Base-by-base conservation (phyloP, 495 filamentous ascomycete genomes). In the Penicillium robsamsonii region DNA sequence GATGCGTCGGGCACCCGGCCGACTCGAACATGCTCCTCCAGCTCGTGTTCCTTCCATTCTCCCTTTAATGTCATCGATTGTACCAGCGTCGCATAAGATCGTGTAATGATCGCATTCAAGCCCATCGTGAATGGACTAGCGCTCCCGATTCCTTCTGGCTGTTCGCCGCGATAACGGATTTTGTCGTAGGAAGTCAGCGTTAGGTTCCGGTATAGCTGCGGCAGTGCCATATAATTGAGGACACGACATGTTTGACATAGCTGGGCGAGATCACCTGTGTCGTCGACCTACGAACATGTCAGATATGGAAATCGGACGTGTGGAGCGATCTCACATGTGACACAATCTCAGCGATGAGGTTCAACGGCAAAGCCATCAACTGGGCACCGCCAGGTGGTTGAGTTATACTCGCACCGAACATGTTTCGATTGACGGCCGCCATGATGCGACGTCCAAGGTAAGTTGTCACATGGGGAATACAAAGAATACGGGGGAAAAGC, bases 161-260 rank as follows among this genome's bases (percentile, higher is more conserved):
- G 64, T 37, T 83, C 82, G 59, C 77, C 75, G 45, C 78, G 73
- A 61, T 86, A 86, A 47, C 83, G 81, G 33, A 86, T 84, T 40
- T 77, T 75, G 41, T 81, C 70, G 68, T 87, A 86, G 35, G 82
- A 84, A 44, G 74, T 81, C 18, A 87, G 71, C 20, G 76, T 77
- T 30, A 86, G 71, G 57, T 71, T 70, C 62, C 70, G 72, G 64
- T 87, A 87, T 25, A 87, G 78, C 60, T 79, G 81, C 7, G 84
- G 84, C 3, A 86, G 72, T 43, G 78, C 71, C 81, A 87, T 85
- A 61, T 87, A 87, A 58, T 86, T 82, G 62, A 86, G 75, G 31
- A 87, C 74, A 2, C 84, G 79, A 62, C 81, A 86, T 56, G 83
- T 84, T 53, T 81, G 78, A 60, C 80, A 83, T 24, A 84, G 58